phyloP scores from a whole-genome alignment of 192 early-diverging fungal genomes.

The Mycoemilia scoparia region DNA sequence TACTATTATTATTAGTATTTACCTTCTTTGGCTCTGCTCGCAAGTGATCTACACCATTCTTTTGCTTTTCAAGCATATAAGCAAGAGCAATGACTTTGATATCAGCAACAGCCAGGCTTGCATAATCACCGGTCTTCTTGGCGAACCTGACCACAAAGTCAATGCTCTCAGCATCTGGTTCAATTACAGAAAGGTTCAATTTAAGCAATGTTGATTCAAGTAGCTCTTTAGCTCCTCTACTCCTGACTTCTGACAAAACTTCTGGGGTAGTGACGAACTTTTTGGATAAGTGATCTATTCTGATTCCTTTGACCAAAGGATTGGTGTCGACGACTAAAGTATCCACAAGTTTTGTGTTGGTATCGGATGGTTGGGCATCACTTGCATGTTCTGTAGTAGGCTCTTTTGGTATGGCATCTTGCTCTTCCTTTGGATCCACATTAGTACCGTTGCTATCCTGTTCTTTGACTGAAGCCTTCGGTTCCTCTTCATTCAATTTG shows the following conservation, averaged over 20 bases:
- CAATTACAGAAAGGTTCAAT: slow-evolving; percentile 8
- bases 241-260: slow-evolving; percentile 68
- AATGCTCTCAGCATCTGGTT: slow-evolving; percentile 18
- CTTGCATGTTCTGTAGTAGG: too few species aligned
- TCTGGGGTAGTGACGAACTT: slow-evolving; percentile 76
- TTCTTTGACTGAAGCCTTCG: too few species aligned
- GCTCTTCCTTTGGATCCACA: too few species aligned
- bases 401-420: too few species aligned
- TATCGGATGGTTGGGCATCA: slow-evolving; percentile 4
- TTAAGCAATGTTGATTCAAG: slow-evolving; percentile 10
- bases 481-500: too few species aligned
- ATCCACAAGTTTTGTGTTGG: slow-evolving; percentile 19
- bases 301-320: slow-evolving; percentile 44
- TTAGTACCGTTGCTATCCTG: too few species aligned
- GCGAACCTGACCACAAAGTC: slow-evolving; percentile 60
- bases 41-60: slow-evolving; percentile 48
- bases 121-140: slow-evolving; percentile 81
- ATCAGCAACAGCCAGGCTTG: slow-evolving; percentile 62
- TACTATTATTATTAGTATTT: neutral
- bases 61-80: slow-evolving; percentile 68
- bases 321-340: slow-evolving; percentile 58
- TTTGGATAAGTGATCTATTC: slow-evolving; percentile 40
- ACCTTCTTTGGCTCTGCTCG: slow-evolving; percentile 46
- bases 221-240: slow-evolving; percentile 42
- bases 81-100: slow-evolving; percentile 77